Conservation (phyloP, 371 early-diverging fungal genomes). For the Circinella minor region DNA sequence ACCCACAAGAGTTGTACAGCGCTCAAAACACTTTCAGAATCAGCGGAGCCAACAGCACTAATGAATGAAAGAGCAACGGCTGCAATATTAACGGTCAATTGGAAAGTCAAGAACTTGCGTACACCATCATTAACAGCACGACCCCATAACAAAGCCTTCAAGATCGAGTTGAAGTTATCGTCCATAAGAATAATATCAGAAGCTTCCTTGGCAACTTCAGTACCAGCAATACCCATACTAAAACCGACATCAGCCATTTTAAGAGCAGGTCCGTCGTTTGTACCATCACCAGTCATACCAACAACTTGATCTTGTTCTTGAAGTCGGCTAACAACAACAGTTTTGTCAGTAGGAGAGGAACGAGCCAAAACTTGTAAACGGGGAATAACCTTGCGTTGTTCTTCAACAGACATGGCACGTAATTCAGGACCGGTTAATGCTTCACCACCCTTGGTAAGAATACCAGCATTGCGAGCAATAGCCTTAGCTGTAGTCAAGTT, state of each 20-base stretch:
- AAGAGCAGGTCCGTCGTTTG: constrained; percentile 97
- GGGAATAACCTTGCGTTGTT: constrained; percentile 82
- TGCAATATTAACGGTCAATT: constrained; percentile 93
- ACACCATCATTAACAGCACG: constrained; percentile 94
- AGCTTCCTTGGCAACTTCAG: constrained; percentile 97
- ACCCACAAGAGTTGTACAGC: constrained; percentile 99
- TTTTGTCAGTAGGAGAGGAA: constrained; percentile 93
- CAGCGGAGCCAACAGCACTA: constrained; percentile 85
- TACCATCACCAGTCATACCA: constrained; percentile 97
- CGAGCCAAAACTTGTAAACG: constrained; percentile 92
- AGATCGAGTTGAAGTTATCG: constrained; percentile 92
- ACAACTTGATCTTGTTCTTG: constrained; percentile 92
- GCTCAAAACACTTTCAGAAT: constrained; percentile 95
- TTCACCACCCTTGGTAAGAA: constrained; percentile 81
- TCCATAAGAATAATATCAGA: constrained; percentile 94
- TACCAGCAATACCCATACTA: constrained; percentile 97
- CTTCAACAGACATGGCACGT: constrained; percentile 74
- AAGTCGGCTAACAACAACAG: constrained; percentile 83
- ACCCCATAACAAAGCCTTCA: constrained; percentile 94
- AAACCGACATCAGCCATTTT: constrained; percentile 97
- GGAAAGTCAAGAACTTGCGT: constrained; percentile 96
- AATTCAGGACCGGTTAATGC: constrained; percentile 92
- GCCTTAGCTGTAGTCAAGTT: constrained; percentile 88
- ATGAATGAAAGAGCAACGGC: constrained; percentile 90
- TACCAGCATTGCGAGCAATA: constrained; percentile 89